phyloP scores from a whole-genome alignment of 345 rosid species.

The Reutealis trisperma region DNA sequence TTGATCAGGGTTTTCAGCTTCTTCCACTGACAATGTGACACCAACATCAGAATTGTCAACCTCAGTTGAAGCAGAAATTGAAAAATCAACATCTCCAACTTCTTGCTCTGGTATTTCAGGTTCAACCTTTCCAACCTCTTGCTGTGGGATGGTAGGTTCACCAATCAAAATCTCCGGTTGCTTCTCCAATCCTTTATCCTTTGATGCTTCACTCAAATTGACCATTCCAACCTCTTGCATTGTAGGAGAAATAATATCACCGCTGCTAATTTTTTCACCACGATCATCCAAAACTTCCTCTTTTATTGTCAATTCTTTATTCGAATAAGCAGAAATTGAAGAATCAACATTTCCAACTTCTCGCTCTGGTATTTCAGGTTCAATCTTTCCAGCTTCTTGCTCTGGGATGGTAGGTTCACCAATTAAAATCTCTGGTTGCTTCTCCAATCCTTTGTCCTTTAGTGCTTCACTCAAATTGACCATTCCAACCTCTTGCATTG shows the following conservation, averaged over 20 bases:
- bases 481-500: neutral
- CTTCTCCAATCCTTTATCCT: constrained; percentile 12
- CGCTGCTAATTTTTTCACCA: neutral
- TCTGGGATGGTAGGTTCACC: neutral
- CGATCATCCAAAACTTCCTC: neutral
- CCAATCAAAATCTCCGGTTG: neutral
- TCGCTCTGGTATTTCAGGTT: no score
- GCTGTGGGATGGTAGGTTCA: neutral
- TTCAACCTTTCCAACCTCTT: neutral
- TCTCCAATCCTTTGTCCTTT: constrained; percentile 9
- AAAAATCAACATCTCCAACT: neutral
- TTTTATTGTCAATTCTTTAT: neutral
- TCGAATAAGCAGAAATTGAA: constrained; percentile 2
- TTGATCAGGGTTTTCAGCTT: neutral
- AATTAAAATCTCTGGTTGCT: neutral
- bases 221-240: neutral
- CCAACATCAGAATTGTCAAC: neutral
- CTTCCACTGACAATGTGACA: neutral
- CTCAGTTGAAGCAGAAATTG: neutral
- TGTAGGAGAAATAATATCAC: neutral
- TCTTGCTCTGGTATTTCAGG: no score
- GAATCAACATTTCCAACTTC: no score
- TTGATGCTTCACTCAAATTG: neutral
- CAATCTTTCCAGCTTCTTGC: neutral
- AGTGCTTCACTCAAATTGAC: neutral